Base-by-base conservation (phyloP, 495 filamentous ascomycete species). In the Acidomyces sp. region DNA sequence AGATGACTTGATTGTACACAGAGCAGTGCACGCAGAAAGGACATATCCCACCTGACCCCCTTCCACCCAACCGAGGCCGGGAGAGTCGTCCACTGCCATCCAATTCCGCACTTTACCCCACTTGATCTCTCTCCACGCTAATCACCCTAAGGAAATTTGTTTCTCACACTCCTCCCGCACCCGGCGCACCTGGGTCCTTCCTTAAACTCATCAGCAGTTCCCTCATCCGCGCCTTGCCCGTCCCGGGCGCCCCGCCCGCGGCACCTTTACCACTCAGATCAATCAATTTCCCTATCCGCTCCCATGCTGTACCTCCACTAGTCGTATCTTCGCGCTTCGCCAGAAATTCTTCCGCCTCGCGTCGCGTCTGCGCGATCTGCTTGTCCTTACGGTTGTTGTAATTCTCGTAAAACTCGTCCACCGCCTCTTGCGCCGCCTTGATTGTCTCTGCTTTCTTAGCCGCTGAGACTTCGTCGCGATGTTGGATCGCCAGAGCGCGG, bases 351-450 rank as follows among this genome's bases (percentile, higher is more conserved):
- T 96, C 87, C n/a, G 87, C 90, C 50, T 96, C 92, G 51, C 77
- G 71, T 45, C 79, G 71, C 23, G 92, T 85, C 65, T 87, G 80
- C 28, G 77, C 71, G 47, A 93, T 75, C 41, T 62, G 69, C 71
- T 96, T 96, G 52, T 96, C 90, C 53, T 86, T 83, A 66, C 94
- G 93, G 56, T 78, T 78, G 65, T 93, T 93, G 72, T 99, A 99
- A 59, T 93, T 93, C 59, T 94, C 85, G 67, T 99, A 99, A 68
- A 99, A 99, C 54, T 94, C 92, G 54, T 99, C 90, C 43, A 96
- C 87, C 58, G 85, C 81, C 51, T 81, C 68, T 44, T 79, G 85
- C 26, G 92, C 92, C 48, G 82, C 82, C 59, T 78, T 74, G 54
- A 93, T 63, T 6, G 85, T 94, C 57, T 85, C 74, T 20, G 66